A percentile compares a stretch with the other conserved stretches of the same genome.
These are phyloP conservation scores for Schizothecium vesticola DNA, from an alignment of 495 filamentous ascomycete species.

Conservation along the genomic window DNA sequence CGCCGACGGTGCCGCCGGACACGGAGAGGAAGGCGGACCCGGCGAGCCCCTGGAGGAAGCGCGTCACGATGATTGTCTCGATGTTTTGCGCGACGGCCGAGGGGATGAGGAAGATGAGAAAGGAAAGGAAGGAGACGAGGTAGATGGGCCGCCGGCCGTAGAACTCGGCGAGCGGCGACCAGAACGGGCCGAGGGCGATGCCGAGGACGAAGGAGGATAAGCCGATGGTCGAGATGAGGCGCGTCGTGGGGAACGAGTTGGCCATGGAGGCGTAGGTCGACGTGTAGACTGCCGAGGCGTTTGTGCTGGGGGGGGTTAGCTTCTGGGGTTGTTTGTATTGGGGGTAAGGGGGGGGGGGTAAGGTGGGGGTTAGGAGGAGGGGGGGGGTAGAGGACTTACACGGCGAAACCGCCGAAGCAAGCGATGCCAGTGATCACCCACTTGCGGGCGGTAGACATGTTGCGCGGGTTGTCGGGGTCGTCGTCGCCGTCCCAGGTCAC, in stretches of 20 bases:
- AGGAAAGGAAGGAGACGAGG: constrained; percentile 67
- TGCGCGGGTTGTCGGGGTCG: constrained; percentile 70
- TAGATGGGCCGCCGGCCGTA: constrained; percentile 87
- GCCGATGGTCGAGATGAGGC: constrained; percentile 70
- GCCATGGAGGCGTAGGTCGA: constrained; percentile 79
- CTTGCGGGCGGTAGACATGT: constrained; percentile 58
- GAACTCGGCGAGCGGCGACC: constrained; percentile 65
- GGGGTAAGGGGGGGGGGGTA: not conserved
- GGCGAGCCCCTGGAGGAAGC: constrained; percentile 80
- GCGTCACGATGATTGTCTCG: constrained; percentile 70
- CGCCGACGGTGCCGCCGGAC: constrained; percentile 85
- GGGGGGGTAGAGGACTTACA: constrained; percentile 59
- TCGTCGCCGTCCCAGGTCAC: constrained; percentile 65
- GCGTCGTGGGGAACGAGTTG: constrained; percentile 64
- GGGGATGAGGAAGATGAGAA: constrained; percentile 82
- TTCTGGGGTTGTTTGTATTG: not conserved
- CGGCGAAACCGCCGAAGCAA: constrained; percentile 67
- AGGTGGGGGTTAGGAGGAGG: not conserved
- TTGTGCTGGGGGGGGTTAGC: constrained; percentile 54
- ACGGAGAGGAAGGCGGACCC: constrained; percentile 88
- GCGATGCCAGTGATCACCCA: constrained; percentile 77
- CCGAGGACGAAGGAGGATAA: constrained; percentile 77
- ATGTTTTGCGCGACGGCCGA: constrained; percentile 83
- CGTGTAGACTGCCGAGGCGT: constrained; percentile 84
- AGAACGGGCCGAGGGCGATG: constrained; percentile 65